Evolutionary conservation across 164 flowering plant species (phyloP), one percentile per base, ranked within the genome.

Genomic region (Magnolia changhungtana): DNA sequence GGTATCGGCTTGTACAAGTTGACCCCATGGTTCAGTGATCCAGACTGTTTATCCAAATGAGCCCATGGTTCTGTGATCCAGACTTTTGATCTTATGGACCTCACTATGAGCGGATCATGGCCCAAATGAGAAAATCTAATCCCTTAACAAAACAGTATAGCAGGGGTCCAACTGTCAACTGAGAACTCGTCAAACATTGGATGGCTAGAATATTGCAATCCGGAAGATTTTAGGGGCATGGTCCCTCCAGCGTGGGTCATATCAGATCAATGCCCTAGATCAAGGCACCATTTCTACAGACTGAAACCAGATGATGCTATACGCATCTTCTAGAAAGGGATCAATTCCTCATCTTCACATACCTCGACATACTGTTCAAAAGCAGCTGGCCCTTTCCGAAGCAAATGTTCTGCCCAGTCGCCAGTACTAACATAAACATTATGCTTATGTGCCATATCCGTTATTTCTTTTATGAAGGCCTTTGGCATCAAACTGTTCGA

Each of bases 381-480:
- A 37, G 84, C 87, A 52, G 93, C 85, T 13, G 94, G 95, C 65
- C 92, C 92, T 80, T 76, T 82, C 50, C 82, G 90, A 72, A 87
- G 86, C 79, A 93, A 68, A 79, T 92, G 92, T 29, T 95, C 96
- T 18, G 96, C 96, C 98, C 97, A 93, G 51, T 91, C 97, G 20
- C 97, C 95, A 0, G 94, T 91, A 71, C 96, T 95, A 8, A 95
- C 97, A 84, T 95, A 95, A 1, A 92, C 85, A 81, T 91, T 79
- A 75, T 92, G 97, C 73, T 82, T 86, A 78, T 90, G 98, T n/a
- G 97, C 98, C 86, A 90, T 82, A 50, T 88, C 89, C 11, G 89
- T 91, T 58, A 91, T 84, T 79, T 88, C 87, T 75, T 88, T 89
- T 23, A 95, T 81, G 68, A 82, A 89, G 5, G 75, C 66, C 79